Conservation (phyloP, 495 filamentous ascomycete species). For the Penicillium cosmopolitanum region DNA sequence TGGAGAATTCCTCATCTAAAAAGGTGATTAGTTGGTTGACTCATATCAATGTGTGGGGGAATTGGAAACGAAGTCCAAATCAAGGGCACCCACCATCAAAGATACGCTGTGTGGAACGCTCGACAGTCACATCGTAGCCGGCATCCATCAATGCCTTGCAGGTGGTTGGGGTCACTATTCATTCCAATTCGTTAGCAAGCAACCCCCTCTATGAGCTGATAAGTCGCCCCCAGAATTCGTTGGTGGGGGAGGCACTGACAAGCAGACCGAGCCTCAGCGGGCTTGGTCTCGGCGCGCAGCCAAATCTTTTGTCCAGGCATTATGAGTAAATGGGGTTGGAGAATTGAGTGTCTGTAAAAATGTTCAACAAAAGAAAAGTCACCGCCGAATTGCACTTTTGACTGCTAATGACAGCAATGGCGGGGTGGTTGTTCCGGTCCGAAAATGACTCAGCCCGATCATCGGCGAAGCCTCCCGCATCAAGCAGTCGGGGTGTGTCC, state of each 20-base stretch:
- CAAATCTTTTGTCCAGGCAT: constrained; percentile 53
- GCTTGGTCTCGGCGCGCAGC: constrained; percentile 55
- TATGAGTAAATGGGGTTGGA: constrained; percentile 13
- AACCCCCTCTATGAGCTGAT: constrained; percentile 12
- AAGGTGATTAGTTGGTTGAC: constrained; percentile 17
- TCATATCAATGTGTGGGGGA: constrained; percentile 2
- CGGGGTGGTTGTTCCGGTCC: constrained; percentile 47
- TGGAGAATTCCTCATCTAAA: constrained; percentile 57
- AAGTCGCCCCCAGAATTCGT: constrained; percentile 6
- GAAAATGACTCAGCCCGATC: constrained; percentile 39
- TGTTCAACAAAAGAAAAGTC: constrained; percentile 6
- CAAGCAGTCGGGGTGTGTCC: constrained; percentile 2
- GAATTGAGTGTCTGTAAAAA: constrained; percentile 17
- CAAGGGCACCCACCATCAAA: constrained; percentile 65
- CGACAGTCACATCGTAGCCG: constrained; percentile 83
- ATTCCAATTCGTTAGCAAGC: constrained; percentile 20
- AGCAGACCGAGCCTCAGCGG: constrained; percentile 52
- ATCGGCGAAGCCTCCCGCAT: constrained; percentile 17
- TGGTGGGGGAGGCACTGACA: constrained; percentile 35
- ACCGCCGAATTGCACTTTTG: constrained; percentile 9
- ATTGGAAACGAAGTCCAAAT: neutral
- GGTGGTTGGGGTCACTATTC: constrained; percentile 65
- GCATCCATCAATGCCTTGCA: constrained; percentile 78
- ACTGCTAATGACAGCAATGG: constrained; percentile 40
- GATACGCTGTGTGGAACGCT: constrained; percentile 78